Evolutionary conservation across 2,329 filamentous ascomycete genomes (phyloP), one percentile per base, ranked within the genome.

Genomic region (Exophiala aquamarina): DNA sequence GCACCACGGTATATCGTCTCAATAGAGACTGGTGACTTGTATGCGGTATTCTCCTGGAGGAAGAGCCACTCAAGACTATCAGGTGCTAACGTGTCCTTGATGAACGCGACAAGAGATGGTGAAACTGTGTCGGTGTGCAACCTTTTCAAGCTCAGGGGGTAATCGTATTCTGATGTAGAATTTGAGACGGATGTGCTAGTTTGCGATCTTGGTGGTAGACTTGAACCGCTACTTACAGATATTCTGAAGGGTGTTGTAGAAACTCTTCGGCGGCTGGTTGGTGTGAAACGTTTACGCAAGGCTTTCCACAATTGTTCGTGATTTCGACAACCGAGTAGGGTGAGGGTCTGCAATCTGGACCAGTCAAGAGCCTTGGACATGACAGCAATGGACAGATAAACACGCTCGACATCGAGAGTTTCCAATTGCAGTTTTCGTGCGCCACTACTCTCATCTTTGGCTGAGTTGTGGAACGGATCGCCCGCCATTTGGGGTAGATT

Each of bases 61-160:
- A 90, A 90, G 8, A 93, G 73, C 7, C 83, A 83, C 65, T 93
- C 86, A n/a, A 93, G 72, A 20, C 81, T 86, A 63, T 93, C 88
- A 1, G 88, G 88, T 15, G 83, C 84, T 29, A 93, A 73, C 0
- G 86, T 84, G 52, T 91, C 86, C 58, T 85, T 87, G 52, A 93
- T 73, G 61, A 93, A 92, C 1, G 76, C 74, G 44, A 93, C 81
- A 13, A 93, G 70, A 18, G 83, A 74, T 6, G 78, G 72, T 1
- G 86, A 87, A 2, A 87, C 83, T 10, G 75, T 76, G 65, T 93
- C 87, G 1, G 86, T 89, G 60, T 91, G 86, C 11, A 93, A 77
- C 54, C 84, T 79, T 66, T 84, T 90, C 41, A 93, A 69, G 4
- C 78, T 80, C 9, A 93, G 71, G 45, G 76, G 73, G 58, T 84